Conservation (phyloP, 805 yeast species). For the Ogataea paraovalis region DNA sequence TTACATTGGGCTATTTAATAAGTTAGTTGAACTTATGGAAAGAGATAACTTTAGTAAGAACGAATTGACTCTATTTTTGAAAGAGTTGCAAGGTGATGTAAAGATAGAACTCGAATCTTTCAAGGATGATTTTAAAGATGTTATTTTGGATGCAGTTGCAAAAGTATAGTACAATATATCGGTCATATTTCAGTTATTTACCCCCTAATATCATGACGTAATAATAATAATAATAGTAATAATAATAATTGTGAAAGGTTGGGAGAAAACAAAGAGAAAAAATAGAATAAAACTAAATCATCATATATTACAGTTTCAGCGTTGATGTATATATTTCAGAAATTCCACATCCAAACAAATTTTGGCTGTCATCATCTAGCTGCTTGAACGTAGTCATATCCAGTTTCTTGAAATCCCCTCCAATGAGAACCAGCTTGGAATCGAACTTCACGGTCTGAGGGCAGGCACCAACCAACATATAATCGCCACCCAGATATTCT, state of each 20-base stretch:
- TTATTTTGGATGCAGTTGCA: background rate
- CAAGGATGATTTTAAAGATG: background rate
- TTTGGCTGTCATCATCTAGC: conserved; percentile 2
- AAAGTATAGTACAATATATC: background rate
- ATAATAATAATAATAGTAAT: too few relatives aligned
- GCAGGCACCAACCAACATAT: conserved; percentile 5
- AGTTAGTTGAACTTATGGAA: background rate
- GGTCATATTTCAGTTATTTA: too few relatives aligned
- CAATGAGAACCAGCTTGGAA: conserved; percentile 19
- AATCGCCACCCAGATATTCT: background rate
- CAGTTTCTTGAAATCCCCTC: conserved; percentile 18
- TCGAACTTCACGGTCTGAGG: conserved; percentile 15
- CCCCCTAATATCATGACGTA: too few relatives aligned
- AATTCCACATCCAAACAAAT: conserved; percentile 11
- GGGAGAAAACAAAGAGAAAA: too few relatives aligned
- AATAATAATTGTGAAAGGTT: background rate
- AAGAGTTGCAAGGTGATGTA: background rate
- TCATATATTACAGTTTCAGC: conserved; percentile 13
- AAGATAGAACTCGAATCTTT: background rate
- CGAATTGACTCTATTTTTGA: background rate
- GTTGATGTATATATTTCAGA: conserved; percentile 18
- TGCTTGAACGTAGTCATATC: conserved; percentile 3
- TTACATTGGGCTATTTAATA: background rate
- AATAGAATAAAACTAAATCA: background rate
- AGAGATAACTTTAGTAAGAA: background rate